Base-by-base conservation (phyloP, 257 asterid genomes). In the Solanum commersonii region DNA sequence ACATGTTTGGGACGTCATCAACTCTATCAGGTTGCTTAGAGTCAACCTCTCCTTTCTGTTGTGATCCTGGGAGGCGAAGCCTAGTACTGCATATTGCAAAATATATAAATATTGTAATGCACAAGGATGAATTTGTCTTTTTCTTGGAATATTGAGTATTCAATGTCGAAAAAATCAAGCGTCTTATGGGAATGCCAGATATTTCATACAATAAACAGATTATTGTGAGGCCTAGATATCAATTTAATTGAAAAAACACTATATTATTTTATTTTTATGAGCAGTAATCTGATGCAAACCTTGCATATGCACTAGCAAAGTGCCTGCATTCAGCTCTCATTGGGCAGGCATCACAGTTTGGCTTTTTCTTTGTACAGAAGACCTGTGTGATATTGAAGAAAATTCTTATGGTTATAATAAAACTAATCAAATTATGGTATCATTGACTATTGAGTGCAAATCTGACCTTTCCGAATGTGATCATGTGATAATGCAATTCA, bases 341-440 rank as follows among this genome's bases (percentile, higher is more conserved):
- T 20, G 98, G 98, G 70, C 98, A 96, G 9, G 91, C 91, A 33
- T 88, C 88, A 72, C 96, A 95, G 35, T 94, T 96, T 2, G 97
- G 98, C 0, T 14, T 18, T 16, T 1, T 83, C 92, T 93, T 94
- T 5, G 94, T 92, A 85, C 98, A 96, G 25, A 96, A 91, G 12
- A 91, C 87, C 96, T 95, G 63, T 13, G 71, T 42, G 59, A 42
- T 82, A 49, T 74, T 15, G 59, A 70, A 38, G 74, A 27, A 27
- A 8, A 6, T 67, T 86, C 10, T 56, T 23, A 35, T 22, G 74
- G 33, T 68, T 42, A 87, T 8, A 33, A 33, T 23, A 74, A 25
- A 38, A 49, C 15, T n/a, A 34, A 44, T 40, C 23, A 56, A 84
- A 65, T 44, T 72, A 12, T 6, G 71, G 42, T 22, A 76, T 38